Evolutionary conservation across 163 green algal genomes (phyloP), one percentile per base, ranked within the genome.

Genomic region (Coccomyxa subellipsoidea): DNA sequence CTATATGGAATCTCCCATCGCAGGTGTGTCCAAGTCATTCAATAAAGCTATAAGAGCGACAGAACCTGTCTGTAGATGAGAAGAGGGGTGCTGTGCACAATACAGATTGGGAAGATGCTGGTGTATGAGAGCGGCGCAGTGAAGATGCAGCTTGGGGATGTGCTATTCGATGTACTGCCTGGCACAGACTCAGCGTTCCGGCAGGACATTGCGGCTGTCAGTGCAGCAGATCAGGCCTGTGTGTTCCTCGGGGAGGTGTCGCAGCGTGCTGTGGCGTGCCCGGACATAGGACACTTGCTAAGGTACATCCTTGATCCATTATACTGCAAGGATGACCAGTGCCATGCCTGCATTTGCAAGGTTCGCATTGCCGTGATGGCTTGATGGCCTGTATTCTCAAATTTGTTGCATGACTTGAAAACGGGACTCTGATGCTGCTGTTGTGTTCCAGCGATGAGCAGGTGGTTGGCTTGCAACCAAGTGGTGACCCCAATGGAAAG

Each of bases 41-140:
- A n/a, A n/a, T n/a, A n/a, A n/a, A n/a, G n/a, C n/a, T n/a, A n/a
- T n/a, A n/a, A n/a, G n/a, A n/a, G n/a, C n/a, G n/a, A n/a, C n/a
- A n/a, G n/a, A n/a, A n/a, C n/a, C n/a, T 59, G 47, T 18, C 21
- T 59, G 47, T 1, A 21, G 5, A 27, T 59, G 1, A 5, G 21
- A 59, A 27, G 47, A 59, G 23, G 23, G 47, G 47, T n/a, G 47
- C 47, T 27, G 3, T 59, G 47, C 23, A 18, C 23, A 40, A 15
- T 79, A 32, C 80, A 83, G 78, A 85, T 96, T 4, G 93, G 93
- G 69, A 94, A 96, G 88, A 86, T 97, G 88, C 82, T 95, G 80
- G 87, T 97, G 75, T 93, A 93, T 83, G 84, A 88, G 81, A 94
- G 87, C 72, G 92, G 92, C 0, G 87, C 84, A 73, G 90, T 95